Evolutionary conservation across 352 stramenopile species (phyloP).

Genomic region (Pythium sukuiense): DNA sequence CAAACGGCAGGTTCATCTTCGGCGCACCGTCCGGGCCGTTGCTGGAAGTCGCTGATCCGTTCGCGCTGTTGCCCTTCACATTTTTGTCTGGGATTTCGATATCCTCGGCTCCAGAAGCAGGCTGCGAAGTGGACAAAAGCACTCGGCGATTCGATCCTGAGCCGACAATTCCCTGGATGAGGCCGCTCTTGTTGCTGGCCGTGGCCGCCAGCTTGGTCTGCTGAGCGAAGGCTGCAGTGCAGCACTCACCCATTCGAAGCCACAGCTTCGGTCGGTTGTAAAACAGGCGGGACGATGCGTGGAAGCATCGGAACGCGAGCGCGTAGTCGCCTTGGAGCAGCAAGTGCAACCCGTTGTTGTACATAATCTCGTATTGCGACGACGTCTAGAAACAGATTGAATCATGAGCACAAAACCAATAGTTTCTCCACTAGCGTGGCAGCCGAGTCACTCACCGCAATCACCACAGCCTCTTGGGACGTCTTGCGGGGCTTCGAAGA

Average conservation of each 20-base stretch:
- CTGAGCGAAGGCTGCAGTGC: constrained; percentile 80
- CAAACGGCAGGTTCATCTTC: constrained; percentile 85
- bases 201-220: constrained; percentile 56
- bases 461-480: constrained; percentile 45
- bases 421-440: neutral
- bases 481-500: constrained; percentile 56
- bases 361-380: constrained; percentile 88
- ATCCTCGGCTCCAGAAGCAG: constrained; percentile 53
- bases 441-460: constrained; percentile 30
- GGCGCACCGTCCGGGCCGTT: constrained; percentile 33
- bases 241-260: constrained; percentile 91
- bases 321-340: constrained; percentile 81
- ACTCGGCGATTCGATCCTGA: constrained; percentile 80
- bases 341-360: constrained; percentile 92
- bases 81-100: constrained; percentile 74
- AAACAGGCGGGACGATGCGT: constrained; percentile 85
- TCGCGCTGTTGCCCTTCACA: constrained; percentile 30
- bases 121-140: constrained; percentile 70
- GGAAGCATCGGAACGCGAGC: constrained; percentile 89
- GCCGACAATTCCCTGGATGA: constrained; percentile 81
- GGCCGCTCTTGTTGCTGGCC: constrained; percentile 75
- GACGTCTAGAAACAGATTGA: constrained; percentile 43
- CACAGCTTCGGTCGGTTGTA: constrained; percentile 92
- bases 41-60: constrained; percentile 5
- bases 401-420: constrained; percentile 22